phyloP scores from a whole-genome alignment of 2,329 filamentous ascomycete genomes.

The Zymoseptoria pseudotritici region DNA sequence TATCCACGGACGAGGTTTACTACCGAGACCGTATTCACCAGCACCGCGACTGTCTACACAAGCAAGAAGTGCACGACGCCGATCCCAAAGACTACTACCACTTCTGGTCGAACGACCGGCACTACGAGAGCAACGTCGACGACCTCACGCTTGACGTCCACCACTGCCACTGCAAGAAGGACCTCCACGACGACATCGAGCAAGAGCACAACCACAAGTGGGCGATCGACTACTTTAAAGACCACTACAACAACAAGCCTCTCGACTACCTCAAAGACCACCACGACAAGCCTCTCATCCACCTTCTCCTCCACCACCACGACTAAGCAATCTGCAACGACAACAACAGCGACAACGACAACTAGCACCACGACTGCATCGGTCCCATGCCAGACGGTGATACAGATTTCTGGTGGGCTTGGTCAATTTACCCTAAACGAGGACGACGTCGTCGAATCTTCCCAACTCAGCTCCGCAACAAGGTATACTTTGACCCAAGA shows the following conservation, averaged over 20 bases:
- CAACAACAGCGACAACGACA: not conserved
- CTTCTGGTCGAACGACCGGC: no score
- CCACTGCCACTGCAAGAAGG: not conserved
- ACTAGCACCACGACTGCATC: not conserved
- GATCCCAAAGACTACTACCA: not conserved
- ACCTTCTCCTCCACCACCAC: not conserved
- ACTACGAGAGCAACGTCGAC: not conserved
- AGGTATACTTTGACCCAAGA: not conserved
- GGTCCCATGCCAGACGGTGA: not conserved
- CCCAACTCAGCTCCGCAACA: not conserved
- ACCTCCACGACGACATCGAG: not conserved
- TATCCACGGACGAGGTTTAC: not conserved
- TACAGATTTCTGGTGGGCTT: not conserved
- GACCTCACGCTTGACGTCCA: not conserved
- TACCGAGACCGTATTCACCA: not conserved
- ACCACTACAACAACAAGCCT: not conserved
- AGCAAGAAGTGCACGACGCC: not conserved
- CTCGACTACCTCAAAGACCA: not conserved
- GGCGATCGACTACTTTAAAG: not conserved
- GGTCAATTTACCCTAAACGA: not conserved
- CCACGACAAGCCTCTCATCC: not conserved
- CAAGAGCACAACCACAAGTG: not conserved
- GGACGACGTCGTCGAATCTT: not conserved
- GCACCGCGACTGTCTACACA: not conserved
- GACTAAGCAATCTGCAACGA: not conserved